Base-by-base conservation (phyloP, 148 eudicot genomes). In the Amaranthus cruentus region DNA sequence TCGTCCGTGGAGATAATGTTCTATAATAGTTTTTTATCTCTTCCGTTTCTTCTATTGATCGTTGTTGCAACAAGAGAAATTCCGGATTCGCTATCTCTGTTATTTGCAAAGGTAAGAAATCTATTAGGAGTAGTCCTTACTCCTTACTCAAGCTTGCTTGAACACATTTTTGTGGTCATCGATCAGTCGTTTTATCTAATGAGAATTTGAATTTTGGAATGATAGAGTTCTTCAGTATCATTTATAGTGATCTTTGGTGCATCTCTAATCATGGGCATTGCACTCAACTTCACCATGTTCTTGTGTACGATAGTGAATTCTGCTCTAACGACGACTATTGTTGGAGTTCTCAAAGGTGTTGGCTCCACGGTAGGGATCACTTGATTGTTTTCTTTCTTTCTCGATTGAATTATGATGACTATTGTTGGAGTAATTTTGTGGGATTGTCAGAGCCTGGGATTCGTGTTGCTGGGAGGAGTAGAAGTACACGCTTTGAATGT, bases 271-370 rank as follows among this genome's bases (percentile, higher is more conserved):
- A 95, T 95, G 96, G 96, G 97, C 56, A 95, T 95, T 78, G 87
- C 86, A 74, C 88, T 95, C 73, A 95, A 95, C 87, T 95, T 88
- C 84, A 95, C 98, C 71, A 95, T 95, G 98, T 95, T 95, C 86
- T 75, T 95, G 65, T 95, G 98, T 71, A 95, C 98, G 21, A 90
- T 95, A 18, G 93, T 95, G 70, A 95, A 95, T 84, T 95, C 98
- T 55, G 98, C 98, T 72, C 78, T 95, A 44, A 95, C 97, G 1
- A 95, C 98, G 38, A 95, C 98, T 55, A 95, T 91, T 46, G 98
- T 95, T 28, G 98, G 98, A 51, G 98, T 95, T 84, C 91, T 95
- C 67, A 95, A 95, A 83, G 98, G 98, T 7, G 98, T 95, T 78
- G 97, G 90, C 7, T 91, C 98, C 55, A 91, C 97, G 79, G 98